Percentiles rank a stretch among this genome's conserved stretches.
Conservation (phyloP, 139 green algal genomes). For the Coccomyxa sp. region DNA sequence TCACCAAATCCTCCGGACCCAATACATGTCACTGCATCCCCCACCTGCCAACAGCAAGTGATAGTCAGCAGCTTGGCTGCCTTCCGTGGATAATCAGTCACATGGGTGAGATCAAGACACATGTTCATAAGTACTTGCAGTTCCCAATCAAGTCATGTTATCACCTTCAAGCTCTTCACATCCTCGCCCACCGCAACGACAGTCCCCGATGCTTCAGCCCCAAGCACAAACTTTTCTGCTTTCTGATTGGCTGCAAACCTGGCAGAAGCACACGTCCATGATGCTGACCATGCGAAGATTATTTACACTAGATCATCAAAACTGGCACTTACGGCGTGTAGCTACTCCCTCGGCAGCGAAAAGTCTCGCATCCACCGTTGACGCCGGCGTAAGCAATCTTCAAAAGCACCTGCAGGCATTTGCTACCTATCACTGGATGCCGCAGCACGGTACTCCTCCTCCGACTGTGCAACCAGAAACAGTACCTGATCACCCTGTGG, state of each 20-base stretch:
- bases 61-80: not conserved
- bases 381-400: conserved; percentile 51
- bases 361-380: conserved; percentile 73
- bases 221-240: conserved; percentile 34
- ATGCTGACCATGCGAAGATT: not conserved
- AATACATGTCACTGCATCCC: conserved; percentile 44
- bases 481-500: not conserved
- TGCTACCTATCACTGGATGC: not conserved
- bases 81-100: not conserved
- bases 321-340: not conserved
- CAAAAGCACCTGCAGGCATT: conserved; percentile 41
- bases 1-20: conserved; percentile 5
- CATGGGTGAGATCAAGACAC: no score
- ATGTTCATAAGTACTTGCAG: no score
- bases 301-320: no score
- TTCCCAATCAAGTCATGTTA: not conserved
- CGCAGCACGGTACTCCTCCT: not conserved
- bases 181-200: conserved; percentile 37
- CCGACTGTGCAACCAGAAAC: not conserved
- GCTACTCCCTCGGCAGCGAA: conserved; percentile 39
- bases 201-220: conserved; percentile 52
- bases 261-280: not conserved
- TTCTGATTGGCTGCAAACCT: conserved; percentile 13
- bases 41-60: conserved; percentile 16
- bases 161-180: conserved; percentile 22